Conservation (phyloP, 176 grass and related monocot species). For the Bonia amplexicaulis region DNA sequence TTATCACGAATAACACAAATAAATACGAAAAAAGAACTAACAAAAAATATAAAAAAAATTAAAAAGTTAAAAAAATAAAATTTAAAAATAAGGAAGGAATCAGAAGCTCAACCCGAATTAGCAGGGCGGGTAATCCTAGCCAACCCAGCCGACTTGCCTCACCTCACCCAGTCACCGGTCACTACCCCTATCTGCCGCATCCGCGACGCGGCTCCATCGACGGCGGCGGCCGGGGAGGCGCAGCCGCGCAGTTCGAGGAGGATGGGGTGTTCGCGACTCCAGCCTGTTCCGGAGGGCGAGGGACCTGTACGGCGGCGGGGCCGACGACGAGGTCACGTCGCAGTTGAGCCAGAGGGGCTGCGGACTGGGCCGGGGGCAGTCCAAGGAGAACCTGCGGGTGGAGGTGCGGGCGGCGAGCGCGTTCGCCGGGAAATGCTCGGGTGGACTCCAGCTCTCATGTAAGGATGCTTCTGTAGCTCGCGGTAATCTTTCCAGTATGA, state of each 20-base stretch:
- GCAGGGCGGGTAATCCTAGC: no score
- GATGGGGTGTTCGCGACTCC: slow-evolving; percentile 61
- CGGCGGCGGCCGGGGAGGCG: no score
- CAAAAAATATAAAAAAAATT: no score
- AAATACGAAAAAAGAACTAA: no score
- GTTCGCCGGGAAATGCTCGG: slow-evolving; percentile 3
- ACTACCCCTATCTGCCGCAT: no score
- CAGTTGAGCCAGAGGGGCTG: slow-evolving; percentile 34
- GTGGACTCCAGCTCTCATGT: slow-evolving; percentile 29
- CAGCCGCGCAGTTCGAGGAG: slow-evolving; percentile 28
- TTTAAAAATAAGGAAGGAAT: no score
- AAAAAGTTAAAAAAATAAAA: no score
- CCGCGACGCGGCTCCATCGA: no score
- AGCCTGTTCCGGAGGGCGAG: slow-evolving; percentile 40
- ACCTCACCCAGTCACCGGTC: no score
- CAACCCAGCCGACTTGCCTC: no score
- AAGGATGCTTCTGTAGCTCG: neutral
- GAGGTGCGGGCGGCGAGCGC: slow-evolving; percentile 24
- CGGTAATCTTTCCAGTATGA: neutral
- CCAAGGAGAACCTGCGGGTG: slow-evolving; percentile 83
- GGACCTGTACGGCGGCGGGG: slow-evolving; percentile 6
- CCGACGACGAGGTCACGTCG: slow-evolving; percentile 53
- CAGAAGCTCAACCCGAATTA: no score
- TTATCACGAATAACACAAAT: no score
- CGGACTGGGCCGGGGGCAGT: slow-evolving; percentile 42